phyloP scores from a whole-genome alignment of 2,329 filamentous ascomycete species.

The Parascedosporium putredinis region DNA sequence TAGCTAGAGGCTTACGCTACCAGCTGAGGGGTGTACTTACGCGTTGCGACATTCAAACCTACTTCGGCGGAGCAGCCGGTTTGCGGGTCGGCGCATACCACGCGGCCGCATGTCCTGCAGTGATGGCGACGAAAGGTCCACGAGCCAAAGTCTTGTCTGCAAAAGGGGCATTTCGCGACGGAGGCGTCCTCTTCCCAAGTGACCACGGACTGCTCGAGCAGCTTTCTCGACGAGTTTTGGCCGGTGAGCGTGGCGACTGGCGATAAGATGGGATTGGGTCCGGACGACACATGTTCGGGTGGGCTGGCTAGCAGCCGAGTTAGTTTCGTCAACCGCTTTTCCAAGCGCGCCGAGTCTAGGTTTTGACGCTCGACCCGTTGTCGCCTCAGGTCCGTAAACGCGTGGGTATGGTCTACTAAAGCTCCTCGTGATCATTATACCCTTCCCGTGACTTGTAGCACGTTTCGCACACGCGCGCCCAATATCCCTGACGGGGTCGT shows the following conservation, averaged over 20 bases:
- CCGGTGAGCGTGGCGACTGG: slow-evolving; percentile 52
- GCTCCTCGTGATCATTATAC: slow-evolving; percentile 82
- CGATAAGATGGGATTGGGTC: slow-evolving; percentile 44
- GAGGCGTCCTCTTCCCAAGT: slow-evolving; percentile 87
- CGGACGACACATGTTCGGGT: slow-evolving; percentile 43
- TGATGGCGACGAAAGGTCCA: slow-evolving; percentile 93
- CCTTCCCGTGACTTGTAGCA: slow-evolving; percentile 95
- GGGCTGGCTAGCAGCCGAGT: slow-evolving; percentile 73
- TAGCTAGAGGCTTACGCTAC: no score
- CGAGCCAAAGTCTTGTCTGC: slow-evolving; percentile 86
- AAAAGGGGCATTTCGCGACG: slow-evolving; percentile 80
- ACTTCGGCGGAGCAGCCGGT: slow-evolving; percentile 82
- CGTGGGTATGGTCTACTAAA: slow-evolving; percentile 59
- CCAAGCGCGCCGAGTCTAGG: slow-evolving; percentile 77
- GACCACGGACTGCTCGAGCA: slow-evolving; percentile 83
- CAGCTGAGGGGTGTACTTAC: slow-evolving; percentile 20
- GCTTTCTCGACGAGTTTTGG: slow-evolving; percentile 66
- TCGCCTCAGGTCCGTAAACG: slow-evolving; percentile 61
- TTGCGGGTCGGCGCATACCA: slow-evolving; percentile 79
- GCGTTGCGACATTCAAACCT: slow-evolving; percentile 61
- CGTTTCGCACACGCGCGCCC: slow-evolving; percentile 96
- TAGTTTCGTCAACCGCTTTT: slow-evolving; percentile 84
- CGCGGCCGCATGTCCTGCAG: slow-evolving; percentile 83
- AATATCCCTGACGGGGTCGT: slow-evolving; percentile 87
- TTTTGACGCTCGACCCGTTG: slow-evolving; percentile 75